phyloP scores from a whole-genome alignment of 2,329 filamentous ascomycete genomes.

The Cladosporium sp. region DNA sequence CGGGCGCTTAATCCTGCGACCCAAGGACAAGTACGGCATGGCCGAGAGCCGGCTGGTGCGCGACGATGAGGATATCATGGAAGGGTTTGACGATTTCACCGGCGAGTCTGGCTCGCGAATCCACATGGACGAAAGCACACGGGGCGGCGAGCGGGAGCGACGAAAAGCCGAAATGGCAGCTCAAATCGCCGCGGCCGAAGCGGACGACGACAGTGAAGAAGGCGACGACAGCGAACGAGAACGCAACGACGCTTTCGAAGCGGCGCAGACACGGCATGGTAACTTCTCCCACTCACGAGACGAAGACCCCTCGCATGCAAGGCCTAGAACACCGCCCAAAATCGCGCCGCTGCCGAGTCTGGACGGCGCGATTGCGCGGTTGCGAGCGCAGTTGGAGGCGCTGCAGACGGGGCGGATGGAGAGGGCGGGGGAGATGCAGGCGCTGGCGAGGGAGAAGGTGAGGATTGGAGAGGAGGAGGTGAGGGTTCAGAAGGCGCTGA shows the following conservation, averaged over 20 bases:
- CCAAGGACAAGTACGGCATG: slow-evolving; percentile 52
- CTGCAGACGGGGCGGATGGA: slow-evolving; percentile 57
- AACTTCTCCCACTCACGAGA: slow-evolving; percentile 52
- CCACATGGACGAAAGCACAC: slow-evolving; percentile 67
- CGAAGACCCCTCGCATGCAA: slow-evolving; percentile 29
- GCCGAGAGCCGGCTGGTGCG: slow-evolving; percentile 65
- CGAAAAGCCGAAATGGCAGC: slow-evolving; percentile 73
- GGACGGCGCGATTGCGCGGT: slow-evolving; percentile 58
- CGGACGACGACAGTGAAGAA: slow-evolving; percentile 53
- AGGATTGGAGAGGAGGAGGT: slow-evolving; percentile 65
- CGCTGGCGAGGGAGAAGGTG: slow-evolving; percentile 62
- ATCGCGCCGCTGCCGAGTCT: slow-evolving; percentile 75
- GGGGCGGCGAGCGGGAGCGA: slow-evolving; percentile 29
- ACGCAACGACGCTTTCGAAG: slow-evolving; percentile 75
- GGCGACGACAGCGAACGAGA: slow-evolving; percentile 63
- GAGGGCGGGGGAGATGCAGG: slow-evolving; percentile 60
- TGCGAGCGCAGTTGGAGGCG: slow-evolving; percentile 57
- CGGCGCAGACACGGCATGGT: slow-evolving; percentile 79
- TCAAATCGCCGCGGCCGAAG: slow-evolving; percentile 77
- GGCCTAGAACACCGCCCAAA: slow-evolving; percentile 60
- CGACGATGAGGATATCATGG: slow-evolving; percentile 88
- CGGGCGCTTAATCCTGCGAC: slow-evolving; percentile 42
- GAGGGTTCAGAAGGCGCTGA: slow-evolving; percentile 74
- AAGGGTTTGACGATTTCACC: slow-evolving; percentile 82
- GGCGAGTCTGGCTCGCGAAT: slow-evolving; percentile 72